Base-by-base conservation (phyloP, 2,329 filamentous ascomycete species). In the Graphiopsis chlorocephala region DNA sequence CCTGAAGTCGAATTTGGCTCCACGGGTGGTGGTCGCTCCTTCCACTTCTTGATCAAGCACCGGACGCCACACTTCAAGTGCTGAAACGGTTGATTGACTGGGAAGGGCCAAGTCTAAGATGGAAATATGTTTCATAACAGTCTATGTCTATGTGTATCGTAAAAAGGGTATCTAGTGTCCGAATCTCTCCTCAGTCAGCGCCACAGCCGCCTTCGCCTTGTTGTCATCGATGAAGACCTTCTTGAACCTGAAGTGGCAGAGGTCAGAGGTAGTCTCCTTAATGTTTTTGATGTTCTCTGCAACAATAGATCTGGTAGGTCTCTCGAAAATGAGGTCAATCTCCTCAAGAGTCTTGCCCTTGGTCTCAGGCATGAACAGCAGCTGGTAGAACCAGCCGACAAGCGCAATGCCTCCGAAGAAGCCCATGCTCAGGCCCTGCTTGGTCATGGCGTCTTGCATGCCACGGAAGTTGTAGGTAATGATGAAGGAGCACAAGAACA, bases 361-460 rank as follows among this genome's bases (percentile, higher is more conserved):
- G 2, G 89, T 91, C 79, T 91, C 88, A 0, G 88, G 88, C 89
- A 91, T 91, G 78, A 91, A 91, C 58, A 91, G 74, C 55, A 91
- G 80, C 77, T 91, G 89, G 75, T 91, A 91, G 69, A 90, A 79
- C 84, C 88, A 90, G 14, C 88, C 89, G 0, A 91, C 11, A 0
- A 89, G 82, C 0, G 89, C 89, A 62, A 91, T 91, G 17, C 89
- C 89, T 4, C 89, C 89, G 74, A 90, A 92, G 77, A 92, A 91
- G 2, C 89, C 89, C 0, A 91, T 82, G 0, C 85, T 81, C 0
- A 91, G 79, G 11, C 89, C 89, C 1, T 87, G 90, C 35, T 78
- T 81, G 8, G 82, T 85, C 84, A 92, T 89, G n/a, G 85, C 84
- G 0, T 83, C 74, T 75, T 89, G 85, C 89, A 91, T 92, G 11